phyloP scores from a whole-genome alignment of 352 stramenopile genomes.

The Pythium aphanidermatum region DNA sequence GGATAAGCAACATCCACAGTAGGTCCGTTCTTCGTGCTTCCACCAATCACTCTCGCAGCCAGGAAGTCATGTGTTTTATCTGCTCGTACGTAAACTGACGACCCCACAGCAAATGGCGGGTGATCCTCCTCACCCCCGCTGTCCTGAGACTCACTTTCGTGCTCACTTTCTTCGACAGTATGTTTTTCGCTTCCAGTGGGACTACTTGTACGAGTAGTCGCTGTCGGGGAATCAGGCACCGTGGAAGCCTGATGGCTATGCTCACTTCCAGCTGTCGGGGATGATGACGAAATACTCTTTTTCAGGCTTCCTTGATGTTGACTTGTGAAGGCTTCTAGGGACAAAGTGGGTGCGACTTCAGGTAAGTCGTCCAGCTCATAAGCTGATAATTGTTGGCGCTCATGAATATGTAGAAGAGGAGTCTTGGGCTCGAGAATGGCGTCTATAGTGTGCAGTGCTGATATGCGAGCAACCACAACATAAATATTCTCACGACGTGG shows the following conservation, averaged over 20 bases:
- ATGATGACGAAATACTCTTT: slow-evolving; percentile 2
- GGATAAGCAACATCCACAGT: slow-evolving; percentile 68
- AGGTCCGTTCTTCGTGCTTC: slow-evolving; percentile 33
- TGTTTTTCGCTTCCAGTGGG: slow-evolving; percentile 11
- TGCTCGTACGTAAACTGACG: slow-evolving; percentile 54
- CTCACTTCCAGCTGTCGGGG: slow-evolving; percentile 7
- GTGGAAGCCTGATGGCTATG: slow-evolving; percentile 5
- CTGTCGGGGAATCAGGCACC: slow-evolving; percentile 3
- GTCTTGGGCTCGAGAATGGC: slow-evolving; percentile 53
- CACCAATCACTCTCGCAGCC: slow-evolving; percentile 62
- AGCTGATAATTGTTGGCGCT: slow-evolving; percentile 65
- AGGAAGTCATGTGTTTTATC: slow-evolving; percentile 62
- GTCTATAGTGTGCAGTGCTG: slow-evolving; percentile 57
- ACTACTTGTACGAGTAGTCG: slow-evolving; percentile 1
- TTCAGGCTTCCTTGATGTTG: background rate
- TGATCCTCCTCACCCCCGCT: background rate
- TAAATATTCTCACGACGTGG: slow-evolving; percentile 6
- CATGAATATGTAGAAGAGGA: slow-evolving; percentile 62
- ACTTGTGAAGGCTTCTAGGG: slow-evolving; percentile 6
- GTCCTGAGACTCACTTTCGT: background rate
- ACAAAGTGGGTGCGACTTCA: background rate
- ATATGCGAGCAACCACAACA: slow-evolving; percentile 57
- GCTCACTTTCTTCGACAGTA: slow-evolving; percentile 2
- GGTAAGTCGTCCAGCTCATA: slow-evolving; percentile 54
- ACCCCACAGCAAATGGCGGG: slow-evolving; percentile 28